Evolutionary conservation across 306 rosid species (phyloP), one percentile per base, ranked within the genome.

Genomic region (Mimosa bimucronata): DNA sequence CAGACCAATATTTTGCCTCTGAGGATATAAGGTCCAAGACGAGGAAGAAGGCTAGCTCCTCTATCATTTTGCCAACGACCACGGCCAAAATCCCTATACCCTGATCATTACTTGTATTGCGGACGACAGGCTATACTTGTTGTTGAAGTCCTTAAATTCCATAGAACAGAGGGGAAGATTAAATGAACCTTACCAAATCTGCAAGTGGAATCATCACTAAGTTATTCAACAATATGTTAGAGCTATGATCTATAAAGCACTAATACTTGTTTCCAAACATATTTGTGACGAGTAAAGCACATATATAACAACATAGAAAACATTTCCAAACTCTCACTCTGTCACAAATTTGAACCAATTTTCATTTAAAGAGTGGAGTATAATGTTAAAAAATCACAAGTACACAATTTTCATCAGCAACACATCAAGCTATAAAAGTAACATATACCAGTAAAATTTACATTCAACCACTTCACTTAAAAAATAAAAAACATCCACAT

Each of bases 171-270:
- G 38, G 62, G 34, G 34, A 77, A 53, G 76, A 76, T 4, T 60
- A 65, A 83, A 81, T 40, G 79, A 66, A 28, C 31, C 90, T 86
- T 86, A 95, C 98, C 83, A 95, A 88, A 85, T 95, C 98, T 41
- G 90, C 98, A 8, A 92, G 82, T 26, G 98, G 98, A 68, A 95
- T 83, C 68, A 95, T 58, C 79, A 92, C 98, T 67, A 95, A 88
- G 78, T n/a, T n/a, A n/a, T 53, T 18, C 60, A 53, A 19, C 25
- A 52, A 19, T 19, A 52, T 52, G 60, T 19, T 19, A 23, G 25
- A 52, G 6, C 19, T 53, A 64, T 64, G 13, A 75, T 5, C 55
- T 7, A 8, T 64, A 8, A 62, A 31, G 71, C 71, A 31, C 29
- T 7, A 16, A 25, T 2, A 60, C 34, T 60, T 25, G 30, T 60